Evolutionary conservation across 768 basidiomycete genomes (phyloP).

Genomic region (Auricularia heimuer): DNA sequence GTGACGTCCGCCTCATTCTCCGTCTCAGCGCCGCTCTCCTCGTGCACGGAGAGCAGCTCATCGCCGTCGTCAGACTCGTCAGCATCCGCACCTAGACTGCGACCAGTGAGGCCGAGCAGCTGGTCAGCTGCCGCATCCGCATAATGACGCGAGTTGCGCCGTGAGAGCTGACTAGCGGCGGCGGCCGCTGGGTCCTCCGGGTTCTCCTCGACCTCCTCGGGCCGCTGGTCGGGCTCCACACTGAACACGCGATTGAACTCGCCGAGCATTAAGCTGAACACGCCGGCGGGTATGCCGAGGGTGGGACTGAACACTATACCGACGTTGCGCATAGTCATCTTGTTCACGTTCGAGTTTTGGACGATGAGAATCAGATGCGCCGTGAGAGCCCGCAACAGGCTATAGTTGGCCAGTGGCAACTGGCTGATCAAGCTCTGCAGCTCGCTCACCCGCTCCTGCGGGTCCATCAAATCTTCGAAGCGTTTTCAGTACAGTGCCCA

Average conservation of each 20-base stretch:
- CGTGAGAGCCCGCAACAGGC: conserved; percentile 83
- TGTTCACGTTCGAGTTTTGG: conserved; percentile 81
- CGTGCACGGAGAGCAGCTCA: conserved; percentile 56
- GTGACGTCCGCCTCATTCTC: conserved; percentile 36
- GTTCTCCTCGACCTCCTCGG: conserved; percentile 16
- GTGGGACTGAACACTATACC: conserved; percentile 99
- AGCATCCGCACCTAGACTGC: conserved; percentile 53
- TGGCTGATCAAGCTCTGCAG: conserved; percentile 77
- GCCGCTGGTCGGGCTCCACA: conserved; percentile 37
- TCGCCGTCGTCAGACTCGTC: conserved; percentile 51
- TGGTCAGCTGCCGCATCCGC: conserved; percentile 75
- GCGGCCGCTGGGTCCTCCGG: conserved; percentile 4
- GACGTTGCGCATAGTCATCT: conserved; percentile 98
- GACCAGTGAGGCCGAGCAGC: conserved; percentile 66
- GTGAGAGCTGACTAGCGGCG: conserved; percentile 18
- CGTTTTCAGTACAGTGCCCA: conserved; percentile 7
- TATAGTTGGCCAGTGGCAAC: conserved; percentile 88
- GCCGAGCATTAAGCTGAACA: conserved; percentile 88
- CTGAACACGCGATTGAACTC: conserved; percentile 94
- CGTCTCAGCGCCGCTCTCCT: conserved; percentile 68
- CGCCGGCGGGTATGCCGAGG: conserved; percentile 92
- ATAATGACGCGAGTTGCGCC: conserved; percentile 78
- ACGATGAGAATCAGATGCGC: conserved; percentile 94
- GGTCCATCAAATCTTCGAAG: conserved; percentile 70
- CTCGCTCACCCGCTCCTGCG: conserved; percentile 80